Evolutionary conservation across 2,329 filamentous ascomycete species (phyloP).

Genomic region (Cercospora janseana): DNA sequence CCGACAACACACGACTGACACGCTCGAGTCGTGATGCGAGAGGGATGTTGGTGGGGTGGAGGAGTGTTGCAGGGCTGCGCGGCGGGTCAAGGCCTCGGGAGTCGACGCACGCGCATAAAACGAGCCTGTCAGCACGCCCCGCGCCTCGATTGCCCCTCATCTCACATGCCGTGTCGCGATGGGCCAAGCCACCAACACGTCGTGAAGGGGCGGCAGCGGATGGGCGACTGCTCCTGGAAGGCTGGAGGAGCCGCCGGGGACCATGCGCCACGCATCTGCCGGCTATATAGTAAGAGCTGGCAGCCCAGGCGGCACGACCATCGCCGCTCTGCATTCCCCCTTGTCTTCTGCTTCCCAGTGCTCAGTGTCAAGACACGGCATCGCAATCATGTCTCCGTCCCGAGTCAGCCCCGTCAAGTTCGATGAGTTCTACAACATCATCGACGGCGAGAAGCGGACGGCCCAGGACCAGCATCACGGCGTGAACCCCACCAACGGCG

Average conservation of each 20-base stretch:
- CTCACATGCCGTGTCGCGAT: constrained; percentile 4
- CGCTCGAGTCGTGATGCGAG: constrained; percentile 6
- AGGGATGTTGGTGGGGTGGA: constrained; percentile 1
- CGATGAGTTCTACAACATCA: constrained; percentile 42
- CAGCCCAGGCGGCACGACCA: neutral
- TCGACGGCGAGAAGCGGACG: constrained; percentile 39
- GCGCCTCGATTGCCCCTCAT: neutral
- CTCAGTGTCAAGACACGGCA: neutral
- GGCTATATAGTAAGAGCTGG: constrained; percentile 16
- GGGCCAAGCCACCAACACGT: neutral
- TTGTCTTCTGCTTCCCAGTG: neutral
- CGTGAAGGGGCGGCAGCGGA: neutral
- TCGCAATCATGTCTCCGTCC: constrained; percentile 48
- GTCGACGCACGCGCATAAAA: neutral
- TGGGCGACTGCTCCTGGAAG: no score
- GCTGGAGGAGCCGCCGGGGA: neutral
- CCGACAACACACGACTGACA: constrained; percentile 4
- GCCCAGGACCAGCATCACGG: constrained; percentile 37
- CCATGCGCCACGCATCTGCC: constrained; percentile 12
- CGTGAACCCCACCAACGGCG: constrained; percentile 38
- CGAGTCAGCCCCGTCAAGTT: constrained; percentile 42
- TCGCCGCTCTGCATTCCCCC: neutral
- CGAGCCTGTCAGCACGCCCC: neutral
- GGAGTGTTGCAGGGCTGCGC: constrained; percentile 1
- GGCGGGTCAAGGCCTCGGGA: constrained; percentile 8